Conservation (phyloP, 805 yeast genomes). For the Hanseniaspora occidentalis region DNA sequence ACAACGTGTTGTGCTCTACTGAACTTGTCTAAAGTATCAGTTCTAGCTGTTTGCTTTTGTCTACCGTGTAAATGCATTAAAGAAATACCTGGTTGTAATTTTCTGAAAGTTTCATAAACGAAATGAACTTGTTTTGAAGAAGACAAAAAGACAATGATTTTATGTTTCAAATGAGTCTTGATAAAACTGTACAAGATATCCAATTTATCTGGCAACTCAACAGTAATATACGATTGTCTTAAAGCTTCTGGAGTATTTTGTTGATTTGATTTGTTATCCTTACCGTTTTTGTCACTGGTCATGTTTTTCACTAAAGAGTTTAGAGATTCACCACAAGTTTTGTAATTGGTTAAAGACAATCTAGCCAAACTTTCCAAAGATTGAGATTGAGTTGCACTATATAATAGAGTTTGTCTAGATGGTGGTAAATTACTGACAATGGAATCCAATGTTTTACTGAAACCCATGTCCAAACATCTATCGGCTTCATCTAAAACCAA, state of each 20-base stretch:
- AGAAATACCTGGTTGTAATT: constrained; percentile 85
- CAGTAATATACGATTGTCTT: constrained; percentile 69
- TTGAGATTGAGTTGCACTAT: constrained; percentile 85
- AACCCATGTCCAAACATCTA: constrained; percentile 88
- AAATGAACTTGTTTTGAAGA: constrained; percentile 87
- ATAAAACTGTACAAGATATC: constrained; percentile 79
- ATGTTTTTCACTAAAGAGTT: constrained; percentile 46
- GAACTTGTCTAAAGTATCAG: constrained; percentile 71
- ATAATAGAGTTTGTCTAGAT: constrained; percentile 69
- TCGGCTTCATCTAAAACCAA: constrained; percentile 87
- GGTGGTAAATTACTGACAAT: constrained; percentile 69
- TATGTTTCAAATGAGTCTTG: constrained; percentile 67
- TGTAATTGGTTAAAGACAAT: constrained; percentile 34
- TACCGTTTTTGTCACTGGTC: constrained; percentile 32
- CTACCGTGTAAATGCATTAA: constrained; percentile 77
- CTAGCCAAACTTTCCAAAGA: constrained; percentile 74
- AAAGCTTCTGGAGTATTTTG: constrained; percentile 76
- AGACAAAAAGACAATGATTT: constrained; percentile 72
- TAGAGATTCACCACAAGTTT: constrained; percentile 34
- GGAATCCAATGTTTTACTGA: constrained; percentile 69
- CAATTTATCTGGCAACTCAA: constrained; percentile 67
- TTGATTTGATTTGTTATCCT: constrained; percentile 7
- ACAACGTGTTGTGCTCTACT: constrained; percentile 70
- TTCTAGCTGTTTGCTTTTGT: constrained; percentile 79
- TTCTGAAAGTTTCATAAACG: constrained; percentile 76